Conservation (phyloP, 768 basidiomycete genomes). For the Psilocybe cubensis region DNA sequence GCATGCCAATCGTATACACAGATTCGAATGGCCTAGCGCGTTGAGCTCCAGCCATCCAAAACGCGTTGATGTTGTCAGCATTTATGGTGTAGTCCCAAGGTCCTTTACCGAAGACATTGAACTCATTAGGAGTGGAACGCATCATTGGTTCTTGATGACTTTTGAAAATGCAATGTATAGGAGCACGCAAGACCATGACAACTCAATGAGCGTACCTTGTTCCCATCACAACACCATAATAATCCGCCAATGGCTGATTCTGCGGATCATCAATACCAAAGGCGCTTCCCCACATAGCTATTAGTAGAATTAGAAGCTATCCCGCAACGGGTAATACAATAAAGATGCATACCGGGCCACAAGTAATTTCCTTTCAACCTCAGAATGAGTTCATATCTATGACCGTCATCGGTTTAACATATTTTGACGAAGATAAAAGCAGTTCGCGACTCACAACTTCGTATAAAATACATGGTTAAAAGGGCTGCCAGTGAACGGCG, state of each 20-base stretch:
- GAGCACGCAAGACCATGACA: neutral
- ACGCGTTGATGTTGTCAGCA: slow-evolving; percentile 55
- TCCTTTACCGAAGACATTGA: slow-evolving; percentile 57
- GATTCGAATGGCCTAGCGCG: slow-evolving; percentile 65
- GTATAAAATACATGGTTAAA: slow-evolving; percentile 67
- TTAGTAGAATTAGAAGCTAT: neutral
- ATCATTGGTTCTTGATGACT: slow-evolving; percentile 80
- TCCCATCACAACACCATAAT: slow-evolving; percentile 73
- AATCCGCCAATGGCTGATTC: slow-evolving; percentile 66
- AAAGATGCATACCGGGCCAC: slow-evolving; percentile 62
- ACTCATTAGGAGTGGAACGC: slow-evolving; percentile 71
- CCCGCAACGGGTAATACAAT: neutral
- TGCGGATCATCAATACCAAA: slow-evolving; percentile 62
- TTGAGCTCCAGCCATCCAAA: slow-evolving; percentile 63
- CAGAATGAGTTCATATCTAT: slow-evolving; percentile 67
- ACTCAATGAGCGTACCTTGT: slow-evolving; percentile 46
- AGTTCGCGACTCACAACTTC: slow-evolving; percentile 44
- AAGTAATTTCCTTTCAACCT: slow-evolving; percentile 71
- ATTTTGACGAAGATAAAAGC: neutral
- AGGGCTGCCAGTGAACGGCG: slow-evolving; percentile 50
- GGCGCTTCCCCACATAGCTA: slow-evolving; percentile 50
- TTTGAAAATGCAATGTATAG: neutral
- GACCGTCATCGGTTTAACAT: neutral
- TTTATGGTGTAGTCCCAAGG: slow-evolving; percentile 68
- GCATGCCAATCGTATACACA: slow-evolving; percentile 70